Base-by-base conservation (phyloP, 805 yeast genomes). In the Teunomyces lycoperdinae region DNA sequence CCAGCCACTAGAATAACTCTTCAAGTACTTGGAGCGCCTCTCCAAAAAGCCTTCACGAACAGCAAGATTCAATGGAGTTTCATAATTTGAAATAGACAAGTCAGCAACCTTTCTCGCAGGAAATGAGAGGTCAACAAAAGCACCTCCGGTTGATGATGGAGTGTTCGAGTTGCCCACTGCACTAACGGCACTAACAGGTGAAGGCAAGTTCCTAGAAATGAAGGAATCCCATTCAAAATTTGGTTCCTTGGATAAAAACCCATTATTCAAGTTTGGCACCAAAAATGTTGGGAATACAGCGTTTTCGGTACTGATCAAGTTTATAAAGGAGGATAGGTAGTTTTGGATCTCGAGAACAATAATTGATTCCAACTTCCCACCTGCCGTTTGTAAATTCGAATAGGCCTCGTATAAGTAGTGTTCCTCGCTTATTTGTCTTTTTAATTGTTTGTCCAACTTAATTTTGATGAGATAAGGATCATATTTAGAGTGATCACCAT, bases 1-100 rank as follows among this genome's bases (percentile, higher is more conserved):
- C 83, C 87, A 94, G 3, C 94, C 96, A 52, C 83, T 79, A 3
- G 96, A 81, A 67, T 90, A 94, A n/a, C 92, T 85, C 71, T 91
- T 91, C 54, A 94, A 74, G 64, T 82, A 91, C 73, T 92, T 92
- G 5, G 97, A 88, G 58, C 96, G 79, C 65, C 97, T 80, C 66
- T 94, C 98, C 53, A 92, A 74, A 53, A 76, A 80, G 2, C 97
- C 97, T 9, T 89, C 80, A 46, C 89, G 80, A 33, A 91, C 77
- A 2, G 73, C 60, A 8, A 66, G 70, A 10, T 91, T 80, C 53
- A 89, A 71, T 9, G 89, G 81, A 46, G 89, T 87, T 57, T 77
- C 77, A 60, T 81, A 87, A 60, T 84, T 77, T 28, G 83, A 83
- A 61, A 89, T 91, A 8, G 63, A 61, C 44, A 90, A 77, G 50